Evolutionary conservation across 1,139 yeast genomes (phyloP).

Genomic region (Scheffersomyces cryptocercus): DNA sequence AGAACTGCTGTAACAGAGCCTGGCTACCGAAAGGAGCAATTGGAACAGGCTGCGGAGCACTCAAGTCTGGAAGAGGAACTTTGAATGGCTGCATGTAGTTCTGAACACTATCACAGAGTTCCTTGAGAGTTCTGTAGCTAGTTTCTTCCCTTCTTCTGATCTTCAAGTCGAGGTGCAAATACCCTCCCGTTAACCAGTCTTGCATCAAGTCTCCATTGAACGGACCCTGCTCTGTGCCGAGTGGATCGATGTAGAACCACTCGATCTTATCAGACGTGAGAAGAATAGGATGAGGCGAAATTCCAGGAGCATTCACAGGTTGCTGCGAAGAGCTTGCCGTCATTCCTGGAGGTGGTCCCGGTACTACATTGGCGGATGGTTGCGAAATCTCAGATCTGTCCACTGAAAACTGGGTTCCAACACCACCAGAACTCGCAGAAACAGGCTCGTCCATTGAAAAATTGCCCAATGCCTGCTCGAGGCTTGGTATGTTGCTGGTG

Average conservation of each 20-base stretch:
- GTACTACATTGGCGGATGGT: background rate
- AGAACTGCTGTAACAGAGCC: slow-evolving; percentile 5
- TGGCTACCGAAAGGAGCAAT: slow-evolving; percentile 6
- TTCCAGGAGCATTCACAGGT: slow-evolving; percentile 4
- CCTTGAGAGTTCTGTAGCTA: slow-evolving; percentile 41
- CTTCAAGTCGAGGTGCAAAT: slow-evolving; percentile 55
- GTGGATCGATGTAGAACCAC: slow-evolving; percentile 76
- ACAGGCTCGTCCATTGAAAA: background rate
- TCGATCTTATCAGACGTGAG: slow-evolving; percentile 42
- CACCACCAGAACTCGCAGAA: background rate
- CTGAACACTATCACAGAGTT: slow-evolving; percentile 47
- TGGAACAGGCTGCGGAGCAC: slow-evolving; percentile 1
- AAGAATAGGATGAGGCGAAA: slow-evolving; percentile 11
- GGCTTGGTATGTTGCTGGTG: background rate
- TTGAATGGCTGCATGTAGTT: slow-evolving; percentile 62
- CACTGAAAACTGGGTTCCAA: background rate
- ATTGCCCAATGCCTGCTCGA: background rate
- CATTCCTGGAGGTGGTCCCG: slow-evolving; percentile 23
- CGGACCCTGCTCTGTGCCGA: slow-evolving; percentile 78
- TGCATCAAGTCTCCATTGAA: slow-evolving; percentile 77
- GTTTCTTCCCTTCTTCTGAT: slow-evolving; percentile 57
- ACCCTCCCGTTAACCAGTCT: slow-evolving; percentile 68
- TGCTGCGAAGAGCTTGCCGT: slow-evolving; percentile 2
- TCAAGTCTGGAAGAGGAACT: slow-evolving; percentile 41
- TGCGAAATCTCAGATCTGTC: background rate